Conservation (phyloP, 1,284 basidiomycete species). For the Papiliotrema nemorosa region DNA sequence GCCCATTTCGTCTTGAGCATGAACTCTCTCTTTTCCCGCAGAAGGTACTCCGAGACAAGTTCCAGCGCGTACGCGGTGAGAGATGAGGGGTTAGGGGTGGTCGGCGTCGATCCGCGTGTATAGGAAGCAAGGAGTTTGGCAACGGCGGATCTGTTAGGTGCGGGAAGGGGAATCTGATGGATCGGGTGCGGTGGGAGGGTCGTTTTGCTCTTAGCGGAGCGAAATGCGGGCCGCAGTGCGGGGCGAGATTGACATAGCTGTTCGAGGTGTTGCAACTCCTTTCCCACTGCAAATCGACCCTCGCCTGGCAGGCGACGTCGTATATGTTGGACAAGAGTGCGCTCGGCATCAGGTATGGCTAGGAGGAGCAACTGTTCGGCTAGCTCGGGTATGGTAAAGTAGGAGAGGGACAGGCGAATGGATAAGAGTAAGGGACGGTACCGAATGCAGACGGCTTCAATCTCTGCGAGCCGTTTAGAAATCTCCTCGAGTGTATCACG, state of each 20-base stretch:
- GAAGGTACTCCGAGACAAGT: constrained; percentile 43
- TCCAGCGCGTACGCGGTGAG: constrained; percentile 40
- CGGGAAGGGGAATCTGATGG: constrained; percentile 40
- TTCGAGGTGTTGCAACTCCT: constrained; percentile 44
- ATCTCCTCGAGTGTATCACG: constrained; percentile 44
- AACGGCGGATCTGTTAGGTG: constrained; percentile 41
- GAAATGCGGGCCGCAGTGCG: constrained; percentile 42
- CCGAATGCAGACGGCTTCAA: constrained; percentile 29
- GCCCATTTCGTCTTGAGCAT: constrained; percentile 48
- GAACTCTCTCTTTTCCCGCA: constrained; percentile 47
- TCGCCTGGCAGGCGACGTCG: constrained; percentile 40
- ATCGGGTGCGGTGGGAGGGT: constrained; percentile 27
- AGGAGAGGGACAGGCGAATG: constrained; percentile 45
- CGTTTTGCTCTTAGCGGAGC: constrained; percentile 42
- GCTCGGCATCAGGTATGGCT: constrained; percentile 39
- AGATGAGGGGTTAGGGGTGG: background rate
- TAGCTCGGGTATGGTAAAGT: constrained; percentile 43
- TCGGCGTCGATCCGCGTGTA: constrained; percentile 18
- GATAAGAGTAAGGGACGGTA: constrained; percentile 34
- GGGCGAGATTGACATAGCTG: constrained; percentile 37
- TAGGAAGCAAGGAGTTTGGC: constrained; percentile 36
- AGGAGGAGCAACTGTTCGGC: constrained; percentile 36
- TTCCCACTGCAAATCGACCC: constrained; percentile 41
- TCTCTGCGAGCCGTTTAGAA: constrained; percentile 31
- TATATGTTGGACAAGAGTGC: constrained; percentile 45